A percentile compares a stretch with the other conserved stretches of the same genome.
Conservation (phyloP, 2,329 filamentous ascomycete genomes). For the Shiraia bambusicola region DNA sequence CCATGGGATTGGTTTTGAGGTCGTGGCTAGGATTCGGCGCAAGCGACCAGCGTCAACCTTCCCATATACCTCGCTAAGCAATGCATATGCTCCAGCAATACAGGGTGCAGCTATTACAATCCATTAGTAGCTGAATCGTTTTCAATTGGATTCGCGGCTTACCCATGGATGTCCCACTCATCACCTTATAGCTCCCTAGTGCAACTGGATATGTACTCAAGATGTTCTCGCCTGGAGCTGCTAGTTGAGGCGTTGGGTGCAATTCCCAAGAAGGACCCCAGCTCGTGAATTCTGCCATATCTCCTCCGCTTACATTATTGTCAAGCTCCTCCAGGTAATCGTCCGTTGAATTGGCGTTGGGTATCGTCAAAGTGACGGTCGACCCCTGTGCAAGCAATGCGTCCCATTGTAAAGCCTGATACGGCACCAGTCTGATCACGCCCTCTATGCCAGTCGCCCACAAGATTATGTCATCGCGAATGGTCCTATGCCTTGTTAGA, state of each 20-base stretch:
- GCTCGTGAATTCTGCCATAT: slow-evolving; percentile 36
- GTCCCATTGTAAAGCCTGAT: slow-evolving; percentile 13
- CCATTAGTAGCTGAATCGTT: background rate
- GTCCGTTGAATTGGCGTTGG: slow-evolving; percentile 8
- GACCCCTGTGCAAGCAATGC: slow-evolving; percentile 13
- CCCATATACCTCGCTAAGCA: slow-evolving; percentile 18
- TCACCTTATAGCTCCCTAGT: slow-evolving; percentile 51
- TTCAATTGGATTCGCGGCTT: background rate
- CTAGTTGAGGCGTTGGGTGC: slow-evolving; percentile 58
- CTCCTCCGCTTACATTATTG: slow-evolving; percentile 14
- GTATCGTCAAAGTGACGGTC: slow-evolving; percentile 15
- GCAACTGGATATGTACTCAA: slow-evolving; percentile 58
- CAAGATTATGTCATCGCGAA: slow-evolving; percentile 16
- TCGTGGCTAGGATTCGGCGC: slow-evolving; percentile 15
- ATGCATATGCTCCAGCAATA: slow-evolving; percentile 17
- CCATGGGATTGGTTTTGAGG: slow-evolving; percentile 20
- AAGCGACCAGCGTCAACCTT: slow-evolving; percentile 16
- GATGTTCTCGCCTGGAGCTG: slow-evolving; percentile 59
- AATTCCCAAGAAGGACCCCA: slow-evolving; percentile 65
- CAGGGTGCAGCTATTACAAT: slow-evolving; percentile 14
- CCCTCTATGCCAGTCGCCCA: slow-evolving; percentile 18
- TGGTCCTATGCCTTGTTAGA: slow-evolving; percentile 7
- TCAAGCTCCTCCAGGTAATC: slow-evolving; percentile 14
- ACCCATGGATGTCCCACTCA: slow-evolving; percentile 60
- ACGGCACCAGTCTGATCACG: slow-evolving; percentile 8